Conservation (phyloP, 345 rosid genomes). For the Eucalyptus microcorys region DNA sequence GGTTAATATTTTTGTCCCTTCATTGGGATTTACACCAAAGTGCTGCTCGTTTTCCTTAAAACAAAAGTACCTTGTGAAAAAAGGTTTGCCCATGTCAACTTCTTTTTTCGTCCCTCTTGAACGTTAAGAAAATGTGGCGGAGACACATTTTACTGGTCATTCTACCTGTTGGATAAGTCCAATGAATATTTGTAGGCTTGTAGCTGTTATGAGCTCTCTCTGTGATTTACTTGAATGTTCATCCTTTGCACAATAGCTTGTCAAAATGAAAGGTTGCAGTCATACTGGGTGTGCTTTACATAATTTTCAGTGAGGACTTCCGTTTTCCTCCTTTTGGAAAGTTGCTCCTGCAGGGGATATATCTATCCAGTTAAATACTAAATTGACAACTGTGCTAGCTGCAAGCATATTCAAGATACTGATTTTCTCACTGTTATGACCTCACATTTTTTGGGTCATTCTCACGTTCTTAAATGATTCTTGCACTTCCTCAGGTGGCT, state of each 20-base stretch:
- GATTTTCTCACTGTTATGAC: neutral
- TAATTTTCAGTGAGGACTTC: neutral
- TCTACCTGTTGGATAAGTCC: neutral
- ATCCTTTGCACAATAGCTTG: neutral
- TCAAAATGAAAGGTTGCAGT: neutral
- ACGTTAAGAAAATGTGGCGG: neutral
- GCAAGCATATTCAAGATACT: neutral
- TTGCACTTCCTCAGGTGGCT: slow-evolving; percentile 36
- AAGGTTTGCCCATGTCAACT: neutral
- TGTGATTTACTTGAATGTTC: neutral
- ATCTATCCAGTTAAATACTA: neutral
- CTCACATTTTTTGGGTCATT: neutral
- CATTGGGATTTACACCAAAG: neutral
- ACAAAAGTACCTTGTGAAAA: neutral
- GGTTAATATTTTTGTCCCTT: neutral
- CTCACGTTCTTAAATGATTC: neutral
- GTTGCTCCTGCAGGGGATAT: neutral
- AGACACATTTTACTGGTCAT: neutral
- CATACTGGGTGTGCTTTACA: neutral
- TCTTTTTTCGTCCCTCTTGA: neutral
- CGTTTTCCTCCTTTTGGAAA: neutral
- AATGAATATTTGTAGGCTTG: neutral
- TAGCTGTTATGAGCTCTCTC: neutral
- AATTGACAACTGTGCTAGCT: neutral
- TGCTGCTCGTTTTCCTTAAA: neutral